phyloP scores from a whole-genome alignment of 148 eudicot species.

The Heliamphora exappendiculata region DNA sequence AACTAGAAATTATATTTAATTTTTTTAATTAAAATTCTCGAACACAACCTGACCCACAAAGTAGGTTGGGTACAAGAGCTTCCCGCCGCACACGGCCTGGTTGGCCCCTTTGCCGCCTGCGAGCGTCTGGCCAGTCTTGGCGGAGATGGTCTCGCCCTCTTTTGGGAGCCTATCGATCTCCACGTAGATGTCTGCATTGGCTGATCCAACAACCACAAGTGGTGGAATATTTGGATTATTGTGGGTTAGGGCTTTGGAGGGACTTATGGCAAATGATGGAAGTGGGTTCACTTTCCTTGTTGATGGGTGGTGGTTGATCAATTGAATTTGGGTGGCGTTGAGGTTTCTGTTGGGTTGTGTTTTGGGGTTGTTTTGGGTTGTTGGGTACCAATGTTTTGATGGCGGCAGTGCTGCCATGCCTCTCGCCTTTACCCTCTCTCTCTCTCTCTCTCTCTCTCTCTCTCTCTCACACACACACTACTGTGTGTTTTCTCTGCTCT shows the following conservation, averaged over 20 bases:
- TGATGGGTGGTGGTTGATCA: not conserved
- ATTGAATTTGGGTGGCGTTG: constrained; percentile 1
- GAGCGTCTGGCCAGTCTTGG: constrained; percentile 67
- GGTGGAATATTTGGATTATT: constrained; percentile 30
- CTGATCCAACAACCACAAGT: constrained; percentile 88
- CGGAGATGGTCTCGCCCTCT: constrained; percentile 84
- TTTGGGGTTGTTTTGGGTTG: constrained; percentile 13
- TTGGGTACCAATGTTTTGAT: constrained; percentile 23
- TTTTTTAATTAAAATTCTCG: no score
- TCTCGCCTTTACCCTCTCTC: constrained; percentile 12
- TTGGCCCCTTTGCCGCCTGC: constrained; percentile 97
- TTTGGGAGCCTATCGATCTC: constrained; percentile 74
- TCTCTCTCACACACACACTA: not conserved
- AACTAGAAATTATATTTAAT: no score
- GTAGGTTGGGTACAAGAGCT: constrained; percentile 65
- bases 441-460: not conserved
- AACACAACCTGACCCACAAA: constrained; percentile 79
- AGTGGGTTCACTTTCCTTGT: constrained; percentile 20
- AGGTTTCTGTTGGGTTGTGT: constrained; percentile 3
- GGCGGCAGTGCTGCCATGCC: constrained; percentile 28
- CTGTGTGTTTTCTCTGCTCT: not conserved
- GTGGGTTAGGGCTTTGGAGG: constrained; percentile 25
- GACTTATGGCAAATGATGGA: constrained; percentile 29
- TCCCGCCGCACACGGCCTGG: constrained; percentile 79
- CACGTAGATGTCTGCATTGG: constrained; percentile 87